phyloP scores from a whole-genome alignment of 441 rosid species.

The Erodium trifolium region DNA sequence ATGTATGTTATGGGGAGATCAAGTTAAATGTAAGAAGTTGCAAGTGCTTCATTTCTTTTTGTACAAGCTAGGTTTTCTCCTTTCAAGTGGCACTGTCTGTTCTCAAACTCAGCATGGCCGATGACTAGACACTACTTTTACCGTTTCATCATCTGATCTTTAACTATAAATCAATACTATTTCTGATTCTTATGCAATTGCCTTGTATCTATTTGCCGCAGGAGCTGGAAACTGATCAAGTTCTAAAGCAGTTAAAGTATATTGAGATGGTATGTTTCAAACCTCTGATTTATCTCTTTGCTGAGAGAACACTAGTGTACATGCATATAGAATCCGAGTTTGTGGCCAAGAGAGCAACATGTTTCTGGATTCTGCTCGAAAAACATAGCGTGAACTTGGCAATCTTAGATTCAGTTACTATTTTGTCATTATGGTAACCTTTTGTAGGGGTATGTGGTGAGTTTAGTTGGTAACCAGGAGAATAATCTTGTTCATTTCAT shows the following conservation, averaged over 20 bases:
- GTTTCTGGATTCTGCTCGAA: not conserved
- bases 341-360: not conserved
- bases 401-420: not conserved
- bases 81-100: not conserved
- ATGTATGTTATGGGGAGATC: not conserved
- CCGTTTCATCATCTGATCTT: not conserved
- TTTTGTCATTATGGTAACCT: not conserved
- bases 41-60: not conserved
- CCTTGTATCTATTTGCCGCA: constrained; percentile 18
- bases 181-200: not conserved
- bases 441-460: not conserved
- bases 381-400: not conserved
- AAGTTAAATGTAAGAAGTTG: not conserved
- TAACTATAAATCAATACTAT: not conserved
- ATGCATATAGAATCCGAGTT: not conserved
- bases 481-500: not conserved
- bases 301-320: not conserved
- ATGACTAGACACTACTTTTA: not conserved
- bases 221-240: constrained; percentile 76
- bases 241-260: constrained; percentile 67
- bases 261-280: constrained; percentile 46
- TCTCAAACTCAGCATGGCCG: not conserved
- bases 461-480: not conserved
- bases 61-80: not conserved
- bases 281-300: constrained; percentile 7